Base-by-base conservation (phyloP, 1,139 yeast genomes). In the Debaryomycetaceae sp. region DNA sequence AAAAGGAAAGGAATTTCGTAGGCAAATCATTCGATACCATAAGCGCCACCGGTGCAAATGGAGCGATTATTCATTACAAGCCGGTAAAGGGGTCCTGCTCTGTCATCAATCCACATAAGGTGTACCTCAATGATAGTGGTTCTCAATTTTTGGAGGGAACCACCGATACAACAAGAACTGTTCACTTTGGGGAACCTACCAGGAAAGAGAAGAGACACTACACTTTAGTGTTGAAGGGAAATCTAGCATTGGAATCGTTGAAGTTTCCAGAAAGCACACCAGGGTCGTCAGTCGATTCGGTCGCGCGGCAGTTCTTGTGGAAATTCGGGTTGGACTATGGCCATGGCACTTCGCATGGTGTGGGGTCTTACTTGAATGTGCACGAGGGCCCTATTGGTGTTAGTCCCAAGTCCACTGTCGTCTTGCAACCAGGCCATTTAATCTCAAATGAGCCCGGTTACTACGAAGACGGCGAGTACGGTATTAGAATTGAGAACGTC, bases 331-430 rank as follows among this genome's bases (percentile, higher is more conserved):
- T 93, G 45, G 97, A 95, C 66, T 95, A 93, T 66, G 82, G 86
- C 44, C 99, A 95, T 63, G 98, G 99, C 27, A 95, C 99, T 1
- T 95, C 97, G 1, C 99, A 95, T 64, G 99, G 99, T n/a, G 83
- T 95, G 42, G 99, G 97, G 4, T 76, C 96, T 0, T 93, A 74
- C 60, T 78, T 95, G 52, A 93, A 93, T 59, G 99, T 93, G 37
- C 99, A 95, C 62, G 98, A 95, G 62, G 96, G 96, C 4, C 99
- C 99, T 11, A 83, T 91, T 47, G 97, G 98, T 7, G 86, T 93
- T 56, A 95, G 97, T 1, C 80, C 83, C 54, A 76, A 87, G 53
- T 69, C 78, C 7, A 55, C 60, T 7, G 68, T 73, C 37, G 65
- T 77, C 2, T 72, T 87, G 47, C 68, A 76, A 52, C 75, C 80